Base-by-base conservation (phyloP, 768 basidiomycete species). In the Termitomyces sp. region DNA sequence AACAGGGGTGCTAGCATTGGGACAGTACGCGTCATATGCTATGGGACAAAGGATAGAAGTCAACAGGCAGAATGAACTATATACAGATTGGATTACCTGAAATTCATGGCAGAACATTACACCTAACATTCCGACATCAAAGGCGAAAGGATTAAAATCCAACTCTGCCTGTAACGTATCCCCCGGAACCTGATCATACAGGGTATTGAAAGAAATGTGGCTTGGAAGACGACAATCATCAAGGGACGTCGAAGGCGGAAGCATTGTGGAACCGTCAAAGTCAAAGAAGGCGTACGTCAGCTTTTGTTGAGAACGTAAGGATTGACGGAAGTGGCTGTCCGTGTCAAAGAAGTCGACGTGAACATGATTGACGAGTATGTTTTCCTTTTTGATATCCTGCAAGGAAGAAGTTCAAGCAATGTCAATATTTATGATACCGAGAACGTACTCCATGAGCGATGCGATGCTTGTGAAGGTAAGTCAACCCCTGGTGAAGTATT, bases 391-490 rank as follows among this genome's bases (percentile, higher is more conserved):
- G 18, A 40, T 40, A 8, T 40, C 38, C 38, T 40, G 18, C 18
- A 8, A 40, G n/a, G 35, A 36, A 36, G 38, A 40, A n/a, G 18
- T 18, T 40, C 18, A n/a, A n/a, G 18, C 8, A 40, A 40, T n/a
- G 38, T 40, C 18, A 1, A 40, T 40, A 18, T 40, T n/a, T 40
- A 13, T 60, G 4, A 64, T 57, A 44, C 65, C 61, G 2, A 62
- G 59, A 12, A 49, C 63, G 20, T 46, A 69, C 68, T 4, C 62
- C 61, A 38, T 69, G 68, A 32, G 58, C 30, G 4, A 68, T 68
- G 32, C 62, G 63, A 33, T 58, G 53, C 14, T 38, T 35, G n/a
- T 68, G 66, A 6, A 69, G 61, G 33, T 61, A 68, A n/a, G 52
- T 35, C 12, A 66, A 22, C n/a, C 62, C 69, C 63, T 68, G 28